Evolutionary conservation across 2,329 filamentous ascomycete species (phyloP).

Genomic region (Neonectria sp.): DNA sequence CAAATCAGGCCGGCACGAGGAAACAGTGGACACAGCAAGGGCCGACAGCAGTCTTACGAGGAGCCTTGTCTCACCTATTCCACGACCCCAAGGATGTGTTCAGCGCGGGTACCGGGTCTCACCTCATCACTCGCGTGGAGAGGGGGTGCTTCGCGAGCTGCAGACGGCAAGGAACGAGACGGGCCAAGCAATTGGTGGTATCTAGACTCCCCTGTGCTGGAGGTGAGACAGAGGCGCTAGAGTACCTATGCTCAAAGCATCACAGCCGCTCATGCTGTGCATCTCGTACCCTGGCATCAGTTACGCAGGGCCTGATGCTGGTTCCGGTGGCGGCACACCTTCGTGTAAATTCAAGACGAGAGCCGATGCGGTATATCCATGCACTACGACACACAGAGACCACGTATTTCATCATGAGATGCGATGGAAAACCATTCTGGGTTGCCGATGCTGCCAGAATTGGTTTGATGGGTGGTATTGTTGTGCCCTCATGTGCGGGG

Average conservation of each 20-base stretch:
- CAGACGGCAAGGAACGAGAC: neutral
- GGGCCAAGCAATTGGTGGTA: neutral
- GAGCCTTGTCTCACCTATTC: neutral
- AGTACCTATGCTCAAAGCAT: neutral
- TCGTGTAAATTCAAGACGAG: neutral
- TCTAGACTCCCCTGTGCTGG: neutral
- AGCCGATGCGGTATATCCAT: neutral
- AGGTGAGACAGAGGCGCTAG: neutral
- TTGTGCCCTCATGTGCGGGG: neutral
- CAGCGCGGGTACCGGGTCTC: neutral
- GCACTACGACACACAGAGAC: neutral
- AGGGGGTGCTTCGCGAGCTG: neutral
- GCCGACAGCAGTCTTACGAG: neutral
- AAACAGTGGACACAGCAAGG: neutral
- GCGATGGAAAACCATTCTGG: neutral
- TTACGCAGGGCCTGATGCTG: neutral
- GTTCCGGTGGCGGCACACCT: too few species aligned
- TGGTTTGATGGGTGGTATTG: neutral
- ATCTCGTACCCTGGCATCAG: neutral
- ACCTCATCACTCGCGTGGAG: neutral
- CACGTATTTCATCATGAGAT: neutral
- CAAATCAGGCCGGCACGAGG: neutral
- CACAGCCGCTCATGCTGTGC: neutral
- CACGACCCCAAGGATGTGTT: neutral
- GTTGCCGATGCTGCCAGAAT: too few species aligned